Evolutionary conservation across 202 grass and related monocot species (phyloP), one percentile per base, ranked within the genome.

Genomic region (Dendrocalamus latiflorus): DNA sequence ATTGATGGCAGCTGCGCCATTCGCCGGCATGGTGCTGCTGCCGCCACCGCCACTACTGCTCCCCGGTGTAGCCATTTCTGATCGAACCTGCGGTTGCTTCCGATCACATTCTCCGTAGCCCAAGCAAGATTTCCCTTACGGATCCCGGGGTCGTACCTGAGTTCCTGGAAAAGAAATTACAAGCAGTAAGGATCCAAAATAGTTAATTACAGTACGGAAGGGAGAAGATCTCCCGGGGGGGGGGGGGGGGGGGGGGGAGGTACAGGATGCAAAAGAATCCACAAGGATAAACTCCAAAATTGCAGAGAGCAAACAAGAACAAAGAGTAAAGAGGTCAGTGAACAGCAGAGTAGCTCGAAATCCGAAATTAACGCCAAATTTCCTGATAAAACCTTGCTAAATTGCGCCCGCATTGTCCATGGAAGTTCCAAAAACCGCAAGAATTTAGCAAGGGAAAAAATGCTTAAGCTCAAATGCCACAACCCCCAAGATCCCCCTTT

Each of bases 1-100:
- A 74, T 80, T 92, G 80, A 94, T 91, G 67, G 88, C 76, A 75
- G 83, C 81, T 45, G 88, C 71, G 71, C 87, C 87, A 69, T 80
- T 88, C 13, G 38, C 77, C 33, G 76, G 54, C 74, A 30, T 30
- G 28, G 28, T 30, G 28, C 86, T 75, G 81, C 61, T 54, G 7
- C 83, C 48, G 51, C 84, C 74, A 72, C 74, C 84, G 57, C 85
- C 86, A 53, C 78, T 79, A 68, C 84, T 86, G 78, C 83, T 90
- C 73, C 84, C 82, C 41, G 70, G 74, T 55, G 82, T 81, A 44
- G 85, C 70, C 91, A 90, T 86, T 18, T 63, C 58, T 65, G 72
- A 63, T 37, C 39, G 49, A 49, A 47, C 68, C 62, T 74, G 21
- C 79, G 43, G 66, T 84, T 82, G 65, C 54, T 71, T 70, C 54